These are phyloP conservation scores for Fragaria nilgerrensis DNA, from an alignment of 306 rosid genomes.

Conservation along the genomic window DNA sequence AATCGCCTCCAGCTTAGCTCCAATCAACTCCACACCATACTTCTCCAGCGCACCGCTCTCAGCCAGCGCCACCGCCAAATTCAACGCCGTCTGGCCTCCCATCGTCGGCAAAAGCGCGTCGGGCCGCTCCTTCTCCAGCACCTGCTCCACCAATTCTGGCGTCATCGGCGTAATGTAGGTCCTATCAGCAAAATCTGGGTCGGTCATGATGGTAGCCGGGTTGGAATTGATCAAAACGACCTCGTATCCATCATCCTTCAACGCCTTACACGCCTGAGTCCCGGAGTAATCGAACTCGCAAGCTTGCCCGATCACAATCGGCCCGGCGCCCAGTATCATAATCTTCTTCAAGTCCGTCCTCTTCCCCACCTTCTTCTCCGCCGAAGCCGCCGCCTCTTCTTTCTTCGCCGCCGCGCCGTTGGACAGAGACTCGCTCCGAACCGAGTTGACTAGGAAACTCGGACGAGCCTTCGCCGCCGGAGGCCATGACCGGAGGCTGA, in stretches of 20 bases:
- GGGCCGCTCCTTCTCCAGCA: slow-evolving; percentile 77
- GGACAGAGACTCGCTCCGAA: slow-evolving; percentile 13
- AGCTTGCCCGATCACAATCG: slow-evolving; percentile 93
- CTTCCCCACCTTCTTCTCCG: slow-evolving; percentile 40
- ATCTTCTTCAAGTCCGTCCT: slow-evolving; percentile 87
- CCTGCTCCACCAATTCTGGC: slow-evolving; percentile 79
- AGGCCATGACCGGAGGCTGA: slow-evolving; percentile 34
- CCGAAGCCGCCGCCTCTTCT: not conserved
- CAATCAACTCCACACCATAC: slow-evolving; percentile 77
- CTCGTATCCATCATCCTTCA: slow-evolving; percentile 83
- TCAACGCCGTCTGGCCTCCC: slow-evolving; percentile 97
- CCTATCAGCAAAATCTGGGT: slow-evolving; percentile 79
- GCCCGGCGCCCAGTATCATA: slow-evolving; percentile 90
- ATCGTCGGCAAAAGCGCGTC: slow-evolving; percentile 89
- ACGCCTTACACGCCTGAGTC: slow-evolving; percentile 92
- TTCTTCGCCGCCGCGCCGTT: not conserved
- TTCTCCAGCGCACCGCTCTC: slow-evolving; percentile 67
- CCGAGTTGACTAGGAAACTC: slow-evolving; percentile 18
- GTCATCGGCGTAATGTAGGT: slow-evolving; percentile 93
- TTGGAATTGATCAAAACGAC: slow-evolving; percentile 84
- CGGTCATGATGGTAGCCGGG: slow-evolving; percentile 98
- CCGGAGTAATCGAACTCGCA: slow-evolving; percentile 97
- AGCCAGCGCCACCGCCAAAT: slow-evolving; percentile 74
- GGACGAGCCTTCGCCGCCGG: not conserved
- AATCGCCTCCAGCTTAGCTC: slow-evolving; percentile 90